A percentile compares a stretch with the other conserved stretches of the same genome.
Conservation (phyloP, 352 stramenopile genomes). For the Pythium vanterpoolii region DNA sequence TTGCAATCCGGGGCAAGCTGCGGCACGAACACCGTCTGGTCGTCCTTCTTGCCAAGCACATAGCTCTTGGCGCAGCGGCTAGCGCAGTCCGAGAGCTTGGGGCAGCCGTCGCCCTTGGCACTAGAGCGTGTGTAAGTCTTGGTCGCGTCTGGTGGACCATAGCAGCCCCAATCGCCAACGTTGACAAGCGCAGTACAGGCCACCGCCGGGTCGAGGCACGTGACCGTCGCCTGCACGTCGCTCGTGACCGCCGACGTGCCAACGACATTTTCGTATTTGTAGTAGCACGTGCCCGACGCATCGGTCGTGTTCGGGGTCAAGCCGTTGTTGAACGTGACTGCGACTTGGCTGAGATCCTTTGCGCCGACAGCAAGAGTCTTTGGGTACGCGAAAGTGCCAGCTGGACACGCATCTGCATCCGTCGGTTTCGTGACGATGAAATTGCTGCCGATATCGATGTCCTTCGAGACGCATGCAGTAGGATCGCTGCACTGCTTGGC, state of each 20-base stretch:
- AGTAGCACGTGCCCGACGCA: neutral
- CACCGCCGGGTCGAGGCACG: neutral
- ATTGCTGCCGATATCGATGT: neutral
- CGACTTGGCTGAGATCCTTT: neutral
- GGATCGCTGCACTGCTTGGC: neutral
- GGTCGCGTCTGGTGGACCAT: neutral
- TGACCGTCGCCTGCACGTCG: neutral
- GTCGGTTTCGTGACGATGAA: neutral
- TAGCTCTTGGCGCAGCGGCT: constrained; percentile 4
- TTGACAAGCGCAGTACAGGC: neutral
- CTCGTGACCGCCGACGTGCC: neutral
- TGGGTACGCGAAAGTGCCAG: neutral
- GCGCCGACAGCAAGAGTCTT: neutral
- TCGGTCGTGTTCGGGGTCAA: neutral
- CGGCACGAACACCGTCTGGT: neutral
- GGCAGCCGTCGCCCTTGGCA: neutral
- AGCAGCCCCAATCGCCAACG: neutral
- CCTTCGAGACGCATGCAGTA: neutral
- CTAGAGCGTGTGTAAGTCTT: neutral
- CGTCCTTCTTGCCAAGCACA: neutral
- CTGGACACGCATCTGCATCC: neutral
- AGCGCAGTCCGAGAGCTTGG: neutral
- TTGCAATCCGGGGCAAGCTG: neutral
- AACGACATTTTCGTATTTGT: neutral
- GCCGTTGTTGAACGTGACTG: neutral